Conservation (phyloP, 257 asterid genomes). For the Perilla frutescens region DNA sequence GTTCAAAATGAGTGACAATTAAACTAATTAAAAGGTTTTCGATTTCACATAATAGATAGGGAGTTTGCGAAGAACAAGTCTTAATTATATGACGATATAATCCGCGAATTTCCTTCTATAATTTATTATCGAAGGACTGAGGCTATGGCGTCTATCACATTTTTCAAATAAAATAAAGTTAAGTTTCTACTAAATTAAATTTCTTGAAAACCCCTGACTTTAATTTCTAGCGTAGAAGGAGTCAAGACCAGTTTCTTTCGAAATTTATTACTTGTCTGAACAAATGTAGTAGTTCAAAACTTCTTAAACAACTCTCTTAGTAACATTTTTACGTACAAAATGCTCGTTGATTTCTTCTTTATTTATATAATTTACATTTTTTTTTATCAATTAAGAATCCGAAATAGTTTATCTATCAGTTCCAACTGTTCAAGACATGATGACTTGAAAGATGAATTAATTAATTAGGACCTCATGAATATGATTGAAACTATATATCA, state of each 20-base stretch:
- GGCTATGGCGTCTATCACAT: neutral
- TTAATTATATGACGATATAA: constrained; percentile 18
- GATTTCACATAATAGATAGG: constrained; percentile 2
- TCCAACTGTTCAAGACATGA: too few relatives aligned
- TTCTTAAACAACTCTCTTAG: neutral
- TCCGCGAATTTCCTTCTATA: neutral
- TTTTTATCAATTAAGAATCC: neutral
- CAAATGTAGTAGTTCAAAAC: constrained; percentile 22
- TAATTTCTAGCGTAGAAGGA: constrained; percentile 1
- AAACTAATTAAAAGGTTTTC: neutral
- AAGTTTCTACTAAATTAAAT: neutral
- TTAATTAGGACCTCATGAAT: too few relatives aligned
- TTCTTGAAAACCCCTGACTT: neutral
- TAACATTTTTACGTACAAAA: too few relatives aligned
- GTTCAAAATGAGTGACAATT: constrained; percentile 14
- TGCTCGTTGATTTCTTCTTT: neutral
- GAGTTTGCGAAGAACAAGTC: constrained; percentile 30
- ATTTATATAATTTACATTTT: too few relatives aligned
- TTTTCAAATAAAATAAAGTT: constrained; percentile 7
- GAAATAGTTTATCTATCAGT: too few relatives aligned
- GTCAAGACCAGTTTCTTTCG: constrained; percentile 28
- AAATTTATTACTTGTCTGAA: neutral
- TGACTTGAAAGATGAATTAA: too few relatives aligned
- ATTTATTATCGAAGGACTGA: neutral
- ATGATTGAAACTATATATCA: too few relatives aligned